Evolutionary conservation across 2,329 filamentous ascomycete species (phyloP), one percentile per base, ranked within the genome.

Genomic region (Exophiala spinifera): DNA sequence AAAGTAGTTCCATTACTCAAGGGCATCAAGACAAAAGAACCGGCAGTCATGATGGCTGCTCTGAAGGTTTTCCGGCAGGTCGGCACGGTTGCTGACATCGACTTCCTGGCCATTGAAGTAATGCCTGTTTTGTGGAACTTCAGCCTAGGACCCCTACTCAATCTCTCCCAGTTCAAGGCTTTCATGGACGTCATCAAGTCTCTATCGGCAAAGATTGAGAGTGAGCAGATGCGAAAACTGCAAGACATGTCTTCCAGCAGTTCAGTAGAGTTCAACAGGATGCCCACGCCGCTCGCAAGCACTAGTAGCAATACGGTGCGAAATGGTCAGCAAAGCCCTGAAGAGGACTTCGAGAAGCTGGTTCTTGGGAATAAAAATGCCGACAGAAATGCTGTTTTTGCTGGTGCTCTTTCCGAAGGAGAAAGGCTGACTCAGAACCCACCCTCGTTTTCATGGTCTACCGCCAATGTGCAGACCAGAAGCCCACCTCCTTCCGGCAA

Each of bases 21-120:
- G 66, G 91, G 80, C 1, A 97, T 99, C 74, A 97, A 96, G 72
- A 99, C 94, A 0, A 97, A 96, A 68, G 94, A 99, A 69, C 94
- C 94, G 0, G 91, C 91, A 6, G 94, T 99, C 8, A 97, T 97
- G 89, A 88, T 97, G 78, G 91, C 92, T 4, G 87, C 91, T 0
- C 77, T 97, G 31, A 86, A 86, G 51, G 90, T 96, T 1, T 84
- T 97, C 61, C 83, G 82, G 46, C 87, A 96, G 46, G 86, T 99
- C 23, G 91, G 91, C 7, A 82, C 83, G 46, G 79, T 87, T 17
- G 91, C 88, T 3, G 94, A 97, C 67, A 82, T 86, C 1, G 94
- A 96, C 42, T 97, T 96, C 67, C 82, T 96, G 19, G 94, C 94
- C 11, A 85, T 94, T 74, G 92, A 97, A 52, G 84, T 96, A 14